These are phyloP conservation scores for Chlamydomonas asymmetrica DNA, from an alignment of 139 green algal species.

Conservation along the genomic window DNA sequence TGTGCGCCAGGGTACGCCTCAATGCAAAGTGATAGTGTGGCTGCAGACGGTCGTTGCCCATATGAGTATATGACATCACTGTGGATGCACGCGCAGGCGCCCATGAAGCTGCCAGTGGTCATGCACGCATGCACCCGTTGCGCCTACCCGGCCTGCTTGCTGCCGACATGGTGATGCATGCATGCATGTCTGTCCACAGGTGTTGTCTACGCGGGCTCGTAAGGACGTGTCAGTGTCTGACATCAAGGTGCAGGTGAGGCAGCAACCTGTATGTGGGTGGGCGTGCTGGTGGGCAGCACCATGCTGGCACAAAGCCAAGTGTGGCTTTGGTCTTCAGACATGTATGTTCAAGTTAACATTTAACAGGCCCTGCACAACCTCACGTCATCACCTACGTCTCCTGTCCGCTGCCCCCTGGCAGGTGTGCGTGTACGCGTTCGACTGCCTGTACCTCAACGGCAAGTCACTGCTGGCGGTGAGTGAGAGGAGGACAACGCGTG, in stretches of 20 bases:
- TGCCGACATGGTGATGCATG: background rate
- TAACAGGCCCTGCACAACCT: background rate
- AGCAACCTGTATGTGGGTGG: no score
- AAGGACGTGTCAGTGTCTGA: conserved; percentile 90
- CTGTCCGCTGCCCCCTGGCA: conserved; percentile 2
- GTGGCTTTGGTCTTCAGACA: no score
- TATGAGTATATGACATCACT: no score
- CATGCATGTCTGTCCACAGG: conserved; percentile 46
- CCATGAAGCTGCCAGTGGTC: no score
- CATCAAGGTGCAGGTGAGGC: conserved; percentile 82
- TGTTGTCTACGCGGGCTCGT: conserved; percentile 82
- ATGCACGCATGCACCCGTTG: no score
- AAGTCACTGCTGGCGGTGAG: conserved; percentile 67
- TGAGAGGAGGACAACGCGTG: background rate
- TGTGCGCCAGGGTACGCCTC: no score
- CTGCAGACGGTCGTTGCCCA: background rate
- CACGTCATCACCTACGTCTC: background rate
- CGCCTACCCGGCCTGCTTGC: no score
- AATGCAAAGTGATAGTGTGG: no score
- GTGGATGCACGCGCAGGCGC: no score
- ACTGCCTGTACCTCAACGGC: conserved; percentile 97
- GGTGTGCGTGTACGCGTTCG: conserved; percentile 92
- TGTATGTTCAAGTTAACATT: no score
- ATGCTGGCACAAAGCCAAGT: no score
- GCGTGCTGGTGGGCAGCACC: no score